phyloP scores from a whole-genome alignment of 1,284 basidiomycete genomes.

The Trichosporon sp. region DNA sequence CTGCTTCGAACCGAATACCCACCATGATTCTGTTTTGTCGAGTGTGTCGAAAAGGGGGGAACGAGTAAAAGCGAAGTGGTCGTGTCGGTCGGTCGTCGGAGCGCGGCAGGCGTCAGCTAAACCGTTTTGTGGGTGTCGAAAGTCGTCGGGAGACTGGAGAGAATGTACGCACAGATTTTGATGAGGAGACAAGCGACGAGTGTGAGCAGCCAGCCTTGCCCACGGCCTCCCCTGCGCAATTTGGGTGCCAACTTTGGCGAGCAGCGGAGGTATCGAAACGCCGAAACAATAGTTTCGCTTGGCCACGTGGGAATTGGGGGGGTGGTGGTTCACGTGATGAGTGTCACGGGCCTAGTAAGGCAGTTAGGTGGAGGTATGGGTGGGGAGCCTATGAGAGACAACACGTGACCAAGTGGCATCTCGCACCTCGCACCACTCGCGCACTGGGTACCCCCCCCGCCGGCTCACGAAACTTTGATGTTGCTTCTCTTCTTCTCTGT shows the following conservation, averaged over 20 bases:
- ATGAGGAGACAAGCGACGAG: conserved; percentile 8
- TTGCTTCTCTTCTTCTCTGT: background rate
- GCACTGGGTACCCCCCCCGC: too few species aligned
- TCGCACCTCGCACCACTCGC: background rate
- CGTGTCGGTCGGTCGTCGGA: background rate
- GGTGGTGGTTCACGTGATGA: background rate
- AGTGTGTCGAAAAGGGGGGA: background rate
- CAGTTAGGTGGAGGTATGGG: too few species aligned
- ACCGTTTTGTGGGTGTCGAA: background rate
- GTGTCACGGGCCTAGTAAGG: background rate
- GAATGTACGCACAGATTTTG: conserved; percentile 30
- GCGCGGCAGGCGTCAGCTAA: conserved; percentile 25
- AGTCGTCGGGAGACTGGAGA: background rate
- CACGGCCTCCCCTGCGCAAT: background rate
- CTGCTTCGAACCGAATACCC: conserved; percentile 5
- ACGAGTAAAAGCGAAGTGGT: conserved; percentile 8
- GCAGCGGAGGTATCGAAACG: background rate
- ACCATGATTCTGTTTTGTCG: conserved; percentile 27
- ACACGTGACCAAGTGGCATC: conserved; percentile 1
- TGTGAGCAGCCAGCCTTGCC: background rate
- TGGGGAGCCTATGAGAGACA: background rate
- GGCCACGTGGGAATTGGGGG: background rate
- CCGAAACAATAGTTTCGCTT: background rate
- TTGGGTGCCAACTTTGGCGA: background rate
- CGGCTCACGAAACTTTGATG: background rate